Evolutionary conservation across 2,329 filamentous ascomycete species (phyloP).

Genomic region (Trichoderma sp.): DNA sequence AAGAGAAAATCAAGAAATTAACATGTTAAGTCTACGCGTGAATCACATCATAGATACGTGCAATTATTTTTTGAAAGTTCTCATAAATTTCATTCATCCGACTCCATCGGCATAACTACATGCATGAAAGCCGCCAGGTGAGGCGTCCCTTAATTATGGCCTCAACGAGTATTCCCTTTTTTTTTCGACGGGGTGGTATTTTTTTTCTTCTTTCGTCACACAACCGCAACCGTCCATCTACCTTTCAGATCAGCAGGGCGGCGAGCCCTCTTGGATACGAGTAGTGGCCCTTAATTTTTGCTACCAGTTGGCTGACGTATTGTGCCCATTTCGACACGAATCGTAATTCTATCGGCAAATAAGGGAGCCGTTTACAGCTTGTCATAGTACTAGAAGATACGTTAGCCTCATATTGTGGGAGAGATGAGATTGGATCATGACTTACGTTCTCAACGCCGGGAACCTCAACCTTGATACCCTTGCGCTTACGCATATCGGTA

Average conservation of each 20-base stretch:
- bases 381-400: slow-evolving; percentile 78
- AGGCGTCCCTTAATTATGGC: slow-evolving; percentile 40
- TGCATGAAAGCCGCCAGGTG: slow-evolving; percentile 37
- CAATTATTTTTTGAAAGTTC: slow-evolving; percentile 25
- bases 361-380: slow-evolving; percentile 74
- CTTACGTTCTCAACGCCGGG: slow-evolving; percentile 94
- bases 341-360: slow-evolving; percentile 46
- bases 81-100: slow-evolving; percentile 41
- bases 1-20: not conserved
- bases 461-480: slow-evolving; percentile 97
- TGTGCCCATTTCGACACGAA: slow-evolving; percentile 44
- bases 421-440: slow-evolving; percentile 31
- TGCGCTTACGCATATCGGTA: slow-evolving; percentile 91
- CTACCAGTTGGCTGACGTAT: slow-evolving; percentile 41
- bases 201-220: slow-evolving; percentile 27
- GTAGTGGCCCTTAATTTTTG: slow-evolving; percentile 33
- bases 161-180: slow-evolving; percentile 33
- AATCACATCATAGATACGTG: not conserved
- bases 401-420: slow-evolving; percentile 23
- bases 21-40: not conserved
- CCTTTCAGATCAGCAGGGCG: slow-evolving; percentile 24
- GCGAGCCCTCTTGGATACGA: slow-evolving; percentile 28
- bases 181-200: slow-evolving; percentile 27
- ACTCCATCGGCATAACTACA: slow-evolving; percentile 43
- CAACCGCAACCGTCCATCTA: slow-evolving; percentile 24